These are phyloP conservation scores for Euphorbia peplus DNA, from an alignment of 345 rosid genomes.

Conservation along the genomic window DNA sequence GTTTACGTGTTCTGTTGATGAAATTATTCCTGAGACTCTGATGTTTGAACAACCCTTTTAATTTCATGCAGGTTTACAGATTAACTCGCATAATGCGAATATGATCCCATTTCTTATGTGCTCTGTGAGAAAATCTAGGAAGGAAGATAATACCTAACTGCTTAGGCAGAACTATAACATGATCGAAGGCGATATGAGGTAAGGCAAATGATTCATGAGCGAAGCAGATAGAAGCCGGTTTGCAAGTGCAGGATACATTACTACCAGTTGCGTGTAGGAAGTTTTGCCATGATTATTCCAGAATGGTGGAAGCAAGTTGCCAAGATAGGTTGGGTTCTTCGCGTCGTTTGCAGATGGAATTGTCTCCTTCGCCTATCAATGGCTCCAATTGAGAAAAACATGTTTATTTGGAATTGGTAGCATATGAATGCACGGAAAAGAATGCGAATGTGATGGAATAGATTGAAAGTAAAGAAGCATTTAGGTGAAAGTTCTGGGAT, in stretches of 20 bases:
- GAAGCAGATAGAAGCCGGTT: not conserved
- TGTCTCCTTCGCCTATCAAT: not conserved
- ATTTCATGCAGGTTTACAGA: constrained; percentile 27
- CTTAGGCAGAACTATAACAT: not conserved
- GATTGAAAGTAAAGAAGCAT: not conserved
- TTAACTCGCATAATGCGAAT: constrained; percentile 31
- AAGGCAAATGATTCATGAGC: not conserved
- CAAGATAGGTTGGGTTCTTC: not conserved
- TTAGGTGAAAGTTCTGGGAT: not conserved
- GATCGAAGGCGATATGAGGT: not conserved
- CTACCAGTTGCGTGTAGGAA: not conserved
- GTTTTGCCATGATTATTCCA: not conserved
- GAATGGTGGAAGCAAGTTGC: not conserved
- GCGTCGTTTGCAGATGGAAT: not conserved
- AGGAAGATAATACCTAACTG: not conserved
- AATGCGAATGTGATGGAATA: not conserved
- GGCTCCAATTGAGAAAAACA: not conserved
- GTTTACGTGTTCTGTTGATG: not conserved
- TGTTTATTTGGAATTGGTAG: not conserved
- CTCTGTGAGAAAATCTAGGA: not conserved
- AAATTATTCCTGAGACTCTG: not conserved
- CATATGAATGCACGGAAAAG: not conserved
- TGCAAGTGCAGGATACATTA: not conserved
- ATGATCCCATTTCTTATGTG: constrained; percentile 1
- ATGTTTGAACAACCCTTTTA: not conserved